Base-by-base conservation (phyloP, 2,329 filamentous ascomycete species). In the Beauveria medogensis region DNA sequence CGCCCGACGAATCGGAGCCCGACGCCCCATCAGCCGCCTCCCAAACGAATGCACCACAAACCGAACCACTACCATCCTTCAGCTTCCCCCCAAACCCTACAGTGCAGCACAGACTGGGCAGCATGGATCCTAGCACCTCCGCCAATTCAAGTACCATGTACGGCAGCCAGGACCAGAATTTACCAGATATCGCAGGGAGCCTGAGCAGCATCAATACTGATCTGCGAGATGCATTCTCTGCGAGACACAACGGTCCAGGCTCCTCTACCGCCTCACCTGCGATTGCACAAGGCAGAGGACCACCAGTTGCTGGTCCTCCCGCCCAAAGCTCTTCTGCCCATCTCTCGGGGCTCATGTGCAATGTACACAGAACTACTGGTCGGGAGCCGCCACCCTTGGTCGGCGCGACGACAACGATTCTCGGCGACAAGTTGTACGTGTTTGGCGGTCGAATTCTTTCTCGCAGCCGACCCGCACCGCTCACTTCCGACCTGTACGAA, bases 381-480 rank as follows among this genome's bases (percentile, higher is more conserved):
- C 86, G 87, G 64, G 92, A 97, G 70, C 94, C 94, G 3, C 91
- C 90, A 69, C 90, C 94, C 3, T 79, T 97, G 2, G 94, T 99
- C 0, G 94, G 94, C 37, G 93, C 94, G 5, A 97, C 94, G 0
- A 97, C 94, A 0, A 97, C 94, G 0, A 90, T 97, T 53, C 75
- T 99, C 1, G 94, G 93, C 30, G 94, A 99, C 74, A 97, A 95
- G 73, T 81, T 99, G 24, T 99, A 96, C 72, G 92, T 97, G 3
- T 99, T 97, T 77, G 94, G 94, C 52, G 94, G 94, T 8, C 84
- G 93, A 58, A 86, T 95, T 67, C 77, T 97, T 56, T 97, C 94
- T 16, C 81, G 91, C 66, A 93, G 86, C 65, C 85, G 90, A 60
- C 91, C 92, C 9, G 80, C 82, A 6, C 88, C 91, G 55, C 78